Conservation (phyloP, 768 basidiomycete species). For the Boletellus sp. region DNA sequence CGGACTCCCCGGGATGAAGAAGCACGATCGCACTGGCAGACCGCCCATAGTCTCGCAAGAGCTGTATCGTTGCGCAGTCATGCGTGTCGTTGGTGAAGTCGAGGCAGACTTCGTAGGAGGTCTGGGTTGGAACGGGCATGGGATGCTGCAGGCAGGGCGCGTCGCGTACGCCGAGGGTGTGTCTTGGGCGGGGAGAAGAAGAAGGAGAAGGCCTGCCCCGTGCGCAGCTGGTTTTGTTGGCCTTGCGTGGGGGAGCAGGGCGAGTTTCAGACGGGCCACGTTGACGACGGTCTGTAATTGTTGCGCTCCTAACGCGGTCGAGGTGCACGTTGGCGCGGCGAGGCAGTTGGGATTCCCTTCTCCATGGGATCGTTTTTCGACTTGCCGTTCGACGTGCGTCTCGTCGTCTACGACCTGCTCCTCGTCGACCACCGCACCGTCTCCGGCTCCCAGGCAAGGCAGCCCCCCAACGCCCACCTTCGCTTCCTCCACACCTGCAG, state of each 20-base stretch:
- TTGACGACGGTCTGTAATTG: conserved; percentile 23
- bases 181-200: conserved; percentile 14
- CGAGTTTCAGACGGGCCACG: conserved; percentile 28
- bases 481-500: conserved; percentile 32
- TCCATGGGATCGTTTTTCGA: conserved; percentile 16
- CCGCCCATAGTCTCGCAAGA: conserved; percentile 61
- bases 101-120: conserved; percentile 59
- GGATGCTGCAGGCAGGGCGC: conserved; percentile 6
- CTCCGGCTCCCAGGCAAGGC: conserved; percentile 15
- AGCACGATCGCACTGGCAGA: conserved; percentile 51
- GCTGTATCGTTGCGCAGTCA: conserved; percentile 60
- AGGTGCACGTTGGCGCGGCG: conserved; percentile 29
- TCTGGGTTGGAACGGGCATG: conserved; percentile 60
- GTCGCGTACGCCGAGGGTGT: conserved; percentile 35
- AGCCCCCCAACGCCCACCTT: conserved; percentile 36
- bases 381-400: conserved; percentile 34
- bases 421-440: conserved; percentile 22
- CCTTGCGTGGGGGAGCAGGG: conserved; percentile 29
- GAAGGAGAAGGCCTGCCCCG: conserved; percentile 23
- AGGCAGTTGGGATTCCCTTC: conserved; percentile 12
- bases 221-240: conserved; percentile 31
- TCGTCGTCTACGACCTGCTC: conserved; percentile 32
- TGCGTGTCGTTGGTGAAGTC: conserved; percentile 69
- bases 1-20: conserved; percentile 57
- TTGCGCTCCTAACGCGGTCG: conserved; percentile 28